Conservation (phyloP, 2,329 filamentous ascomycete genomes). For the Trichoderma breve region DNA sequence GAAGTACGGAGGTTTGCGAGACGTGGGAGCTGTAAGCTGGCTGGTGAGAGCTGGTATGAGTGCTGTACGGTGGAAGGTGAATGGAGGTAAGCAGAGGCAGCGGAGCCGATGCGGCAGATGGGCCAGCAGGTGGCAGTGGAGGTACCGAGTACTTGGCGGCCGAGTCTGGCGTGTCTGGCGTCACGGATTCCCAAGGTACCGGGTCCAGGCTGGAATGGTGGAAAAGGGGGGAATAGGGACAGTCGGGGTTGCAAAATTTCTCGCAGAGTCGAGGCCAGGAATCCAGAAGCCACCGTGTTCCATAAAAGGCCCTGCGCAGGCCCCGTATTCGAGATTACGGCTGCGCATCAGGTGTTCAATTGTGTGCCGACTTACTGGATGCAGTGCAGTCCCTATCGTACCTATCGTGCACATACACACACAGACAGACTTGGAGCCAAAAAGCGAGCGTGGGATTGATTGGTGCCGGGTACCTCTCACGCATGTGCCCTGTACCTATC, state of each 20-base stretch:
- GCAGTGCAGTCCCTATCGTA: neutral
- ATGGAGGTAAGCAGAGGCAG: conserved; percentile 3
- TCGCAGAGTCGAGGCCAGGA: neutral
- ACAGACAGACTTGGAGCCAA: neutral
- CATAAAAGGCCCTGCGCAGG: neutral
- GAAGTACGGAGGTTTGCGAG: neutral
- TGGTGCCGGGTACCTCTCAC: neutral
- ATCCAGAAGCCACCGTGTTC: conserved; percentile 12
- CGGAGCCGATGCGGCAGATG: conserved; percentile 18
- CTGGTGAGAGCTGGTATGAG: neutral
- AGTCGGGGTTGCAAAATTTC: neutral
- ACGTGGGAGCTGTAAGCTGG: neutral
- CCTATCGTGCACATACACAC: no score
- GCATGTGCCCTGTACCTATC: neutral
- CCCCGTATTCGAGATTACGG: neutral
- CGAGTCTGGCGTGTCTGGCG: neutral
- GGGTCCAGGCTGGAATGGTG: neutral
- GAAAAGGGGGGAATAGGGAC: conserved; percentile 3
- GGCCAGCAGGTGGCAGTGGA: neutral
- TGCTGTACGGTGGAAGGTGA: neutral
- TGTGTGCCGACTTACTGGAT: conserved; percentile 6
- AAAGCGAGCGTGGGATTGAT: neutral
- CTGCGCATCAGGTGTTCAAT: neutral
- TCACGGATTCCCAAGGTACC: neutral
- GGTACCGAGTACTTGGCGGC: neutral